Conservation (phyloP, 306 rosid species). For the Ammopiptanthus mongolicus region DNA sequence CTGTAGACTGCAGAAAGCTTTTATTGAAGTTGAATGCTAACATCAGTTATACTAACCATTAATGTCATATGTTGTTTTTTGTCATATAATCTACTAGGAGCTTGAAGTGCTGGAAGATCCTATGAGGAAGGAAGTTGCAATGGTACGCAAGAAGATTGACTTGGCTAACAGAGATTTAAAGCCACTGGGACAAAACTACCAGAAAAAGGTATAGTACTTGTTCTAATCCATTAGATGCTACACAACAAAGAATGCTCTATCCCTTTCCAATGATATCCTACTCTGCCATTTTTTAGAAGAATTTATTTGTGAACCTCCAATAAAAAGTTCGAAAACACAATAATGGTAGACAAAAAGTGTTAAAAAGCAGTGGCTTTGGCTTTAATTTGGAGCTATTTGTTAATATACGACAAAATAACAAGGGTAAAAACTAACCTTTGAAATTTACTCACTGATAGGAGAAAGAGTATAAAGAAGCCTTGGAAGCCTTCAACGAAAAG, state of each 20-base stretch:
- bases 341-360: not conserved
- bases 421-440: not conserved
- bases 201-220: conserved; percentile 57
- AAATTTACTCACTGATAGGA: conserved; percentile 46
- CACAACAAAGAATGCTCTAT: not conserved
- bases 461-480: conserved; percentile 73
- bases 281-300: not conserved
- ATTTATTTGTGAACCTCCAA: not conserved
- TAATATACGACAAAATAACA: not conserved
- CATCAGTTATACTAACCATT: not conserved
- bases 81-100: conserved; percentile 44
- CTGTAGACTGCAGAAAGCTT: not conserved
- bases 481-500: conserved; percentile 69
- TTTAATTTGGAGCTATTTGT: not conserved
- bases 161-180: conserved; percentile 66
- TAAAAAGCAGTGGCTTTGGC: not conserved
- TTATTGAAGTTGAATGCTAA: not conserved
- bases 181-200: conserved; percentile 67
- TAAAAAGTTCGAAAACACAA: not conserved
- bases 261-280: not conserved
- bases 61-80: not conserved
- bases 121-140: conserved; percentile 74
- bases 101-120: conserved; percentile 87
- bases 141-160: conserved; percentile 71
- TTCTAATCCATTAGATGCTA: not conserved